phyloP scores from a whole-genome alignment of 1,284 basidiomycete genomes.

The Bondarzewia mesenterica region DNA sequence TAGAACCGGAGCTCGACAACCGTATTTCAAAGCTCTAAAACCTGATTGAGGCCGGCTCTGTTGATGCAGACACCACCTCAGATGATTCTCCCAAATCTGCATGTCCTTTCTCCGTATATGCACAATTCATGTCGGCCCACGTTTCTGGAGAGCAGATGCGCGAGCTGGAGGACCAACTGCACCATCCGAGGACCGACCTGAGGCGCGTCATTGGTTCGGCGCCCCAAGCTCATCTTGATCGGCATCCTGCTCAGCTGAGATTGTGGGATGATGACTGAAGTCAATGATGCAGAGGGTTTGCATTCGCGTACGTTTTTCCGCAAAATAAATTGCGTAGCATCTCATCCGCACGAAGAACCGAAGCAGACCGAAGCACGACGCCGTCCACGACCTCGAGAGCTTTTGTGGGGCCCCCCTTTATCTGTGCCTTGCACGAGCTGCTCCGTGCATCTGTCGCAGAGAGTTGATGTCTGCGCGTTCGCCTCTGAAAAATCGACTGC shows the following conservation, averaged over 20 bases:
- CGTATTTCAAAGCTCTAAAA: constrained; percentile 52
- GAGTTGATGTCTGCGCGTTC: too few relatives aligned
- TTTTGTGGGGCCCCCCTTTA: too few relatives aligned
- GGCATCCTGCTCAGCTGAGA: constrained; percentile 68
- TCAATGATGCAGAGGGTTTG: constrained; percentile 60
- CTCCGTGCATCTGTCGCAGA: too few relatives aligned
- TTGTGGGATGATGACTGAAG: constrained; percentile 68
- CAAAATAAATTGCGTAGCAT: too few relatives aligned
- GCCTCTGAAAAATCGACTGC: too few relatives aligned
- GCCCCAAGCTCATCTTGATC: constrained; percentile 49
- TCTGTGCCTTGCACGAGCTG: too few relatives aligned
- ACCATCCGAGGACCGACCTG: constrained; percentile 64
- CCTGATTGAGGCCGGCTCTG: constrained; percentile 52
- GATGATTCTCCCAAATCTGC: constrained; percentile 40
- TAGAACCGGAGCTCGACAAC: constrained; percentile 57
- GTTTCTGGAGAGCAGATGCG: constrained; percentile 48
- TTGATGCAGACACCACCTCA: constrained; percentile 34
- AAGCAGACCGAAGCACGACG: too few relatives aligned
- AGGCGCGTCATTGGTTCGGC: constrained; percentile 50
- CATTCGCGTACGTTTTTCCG: constrained; percentile 65
- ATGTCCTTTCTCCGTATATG: constrained; percentile 60
- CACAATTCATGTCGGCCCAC: constrained; percentile 46
- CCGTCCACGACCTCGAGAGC: too few relatives aligned
- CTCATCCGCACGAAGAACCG: too few relatives aligned
- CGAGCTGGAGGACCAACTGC: constrained; percentile 64